Percentiles rank a stretch among this genome's conserved stretches.
phyloP scores from a whole-genome alignment of 1,284 basidiomycete species.

The Takashimella koratensis region DNA sequence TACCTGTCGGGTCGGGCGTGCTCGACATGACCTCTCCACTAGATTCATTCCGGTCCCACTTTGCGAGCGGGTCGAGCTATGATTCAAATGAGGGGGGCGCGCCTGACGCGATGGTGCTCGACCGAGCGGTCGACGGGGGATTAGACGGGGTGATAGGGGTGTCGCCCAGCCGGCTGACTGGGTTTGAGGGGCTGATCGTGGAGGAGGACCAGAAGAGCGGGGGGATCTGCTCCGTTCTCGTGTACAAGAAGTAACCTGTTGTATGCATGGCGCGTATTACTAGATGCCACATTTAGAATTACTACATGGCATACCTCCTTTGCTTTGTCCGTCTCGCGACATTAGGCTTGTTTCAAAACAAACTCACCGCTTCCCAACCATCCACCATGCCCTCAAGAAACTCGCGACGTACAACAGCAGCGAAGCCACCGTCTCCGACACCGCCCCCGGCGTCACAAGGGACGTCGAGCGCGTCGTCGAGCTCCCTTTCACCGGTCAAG shows the following conservation, averaged over 20 bases:
- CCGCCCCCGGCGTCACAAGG: slow-evolving; percentile 4
- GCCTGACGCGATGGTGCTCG: slow-evolving; percentile 68
- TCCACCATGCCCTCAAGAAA: background rate
- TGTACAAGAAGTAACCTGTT: too few species aligned
- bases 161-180: slow-evolving; percentile 54
- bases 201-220: slow-evolving; percentile 70
- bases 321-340: too few species aligned
- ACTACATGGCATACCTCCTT: too few species aligned
- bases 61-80: slow-evolving; percentile 11
- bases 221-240: slow-evolving; percentile 46
- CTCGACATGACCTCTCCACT: slow-evolving; percentile 26
- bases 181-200: slow-evolving; percentile 75
- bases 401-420: background rate
- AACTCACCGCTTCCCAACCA: too few species aligned
- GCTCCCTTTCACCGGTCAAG: slow-evolving; percentile 21
- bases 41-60: slow-evolving; percentile 17
- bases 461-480: slow-evolving; percentile 18
- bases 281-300: too few species aligned
- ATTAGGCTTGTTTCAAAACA: too few species aligned
- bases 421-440: background rate
- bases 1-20: slow-evolving; percentile 41
- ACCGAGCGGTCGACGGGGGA: slow-evolving; percentile 72
- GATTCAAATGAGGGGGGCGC: slow-evolving; percentile 53
- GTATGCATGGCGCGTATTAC: too few species aligned
- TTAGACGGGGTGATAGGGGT: slow-evolving; percentile 44